Base-by-base conservation (phyloP, 345 rosid species). In the Salix arbutifolia region DNA sequence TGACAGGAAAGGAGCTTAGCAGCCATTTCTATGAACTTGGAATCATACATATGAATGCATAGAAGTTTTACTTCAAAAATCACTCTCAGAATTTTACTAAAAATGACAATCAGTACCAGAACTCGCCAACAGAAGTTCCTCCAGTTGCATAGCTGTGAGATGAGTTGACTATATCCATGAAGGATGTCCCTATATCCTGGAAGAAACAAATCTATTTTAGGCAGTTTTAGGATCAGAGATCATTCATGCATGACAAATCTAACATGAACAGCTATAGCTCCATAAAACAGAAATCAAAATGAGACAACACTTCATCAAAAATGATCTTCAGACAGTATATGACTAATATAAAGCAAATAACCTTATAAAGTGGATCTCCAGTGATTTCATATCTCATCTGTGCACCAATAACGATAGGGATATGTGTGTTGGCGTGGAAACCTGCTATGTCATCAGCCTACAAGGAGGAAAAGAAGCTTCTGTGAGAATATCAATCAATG, bases 111-210 rank as follows among this genome's bases (percentile, higher is more conserved):
- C 76, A 80, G 74, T 89, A 95, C 99, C 99, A 96, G 86, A 91
- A 91, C 80, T 96, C 97, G 12, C 72, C 1, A 58, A 80, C 87
- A 12, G 99, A 96, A 62, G 99, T 91, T 80, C 97, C 98, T 80
- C 98, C 99, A 31, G 98, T 92, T 68, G 97, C 93, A 85, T 90
- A 96, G 86, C 91, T 86, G 83, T 96, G 92, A 65, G 99, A 92
- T 58, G 91, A 85, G 80, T 93, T 96, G 18, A 96, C 91, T 8
- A 87, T 84, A 50, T 91, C 93, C 98, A 96, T 90, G 84, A 96
- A 96, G 80, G 79, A 91, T 64, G 85, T 84, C 9, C 91, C 90
- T 7, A 90, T 90, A 31, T 86, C 90, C 99, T 96, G 88, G 25
- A 64, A 82, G 74, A 70, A 26, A 40, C 31, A 77, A 74, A 78